Evolutionary conservation across 768 basidiomycete species (phyloP).

Genomic region (Sarcodon aspratus): DNA sequence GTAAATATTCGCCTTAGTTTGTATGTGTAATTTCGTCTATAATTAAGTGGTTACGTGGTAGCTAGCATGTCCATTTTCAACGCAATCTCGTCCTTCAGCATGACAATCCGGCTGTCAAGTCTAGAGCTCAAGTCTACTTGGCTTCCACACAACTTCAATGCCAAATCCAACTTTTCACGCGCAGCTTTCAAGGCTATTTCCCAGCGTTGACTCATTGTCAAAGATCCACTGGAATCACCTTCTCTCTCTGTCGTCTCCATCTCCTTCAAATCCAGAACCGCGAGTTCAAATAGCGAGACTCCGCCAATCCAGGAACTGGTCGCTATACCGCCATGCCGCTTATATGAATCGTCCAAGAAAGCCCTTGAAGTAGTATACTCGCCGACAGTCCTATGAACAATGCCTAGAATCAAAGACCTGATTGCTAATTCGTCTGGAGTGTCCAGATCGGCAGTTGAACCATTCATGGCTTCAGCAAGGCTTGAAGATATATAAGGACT

Average conservation of each 20-base stretch:
- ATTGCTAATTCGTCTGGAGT: conserved; percentile 62
- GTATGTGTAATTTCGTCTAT: no score
- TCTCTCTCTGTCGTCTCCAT: conserved; percentile 20
- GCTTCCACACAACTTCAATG: conserved; percentile 35
- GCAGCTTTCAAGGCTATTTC: conserved; percentile 33
- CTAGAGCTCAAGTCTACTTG: conserved; percentile 53
- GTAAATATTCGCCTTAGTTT: no score
- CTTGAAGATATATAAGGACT: conserved; percentile 15
- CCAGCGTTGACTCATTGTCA: conserved; percentile 27
- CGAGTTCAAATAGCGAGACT: conserved; percentile 57
- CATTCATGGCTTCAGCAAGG: not conserved
- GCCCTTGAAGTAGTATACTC: conserved; percentile 30
- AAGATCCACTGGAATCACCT: conserved; percentile 2
- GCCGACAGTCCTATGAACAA: conserved; percentile 47
- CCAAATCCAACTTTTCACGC: conserved; percentile 37
- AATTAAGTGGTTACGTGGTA: conserved; percentile 1
- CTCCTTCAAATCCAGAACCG: conserved; percentile 59
- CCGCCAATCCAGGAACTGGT: conserved; percentile 59
- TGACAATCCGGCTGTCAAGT: conserved; percentile 56
- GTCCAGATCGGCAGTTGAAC: conserved; percentile 33
- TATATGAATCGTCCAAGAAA: conserved; percentile 41
- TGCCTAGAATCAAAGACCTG: conserved; percentile 58
- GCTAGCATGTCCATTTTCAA: conserved; percentile 42
- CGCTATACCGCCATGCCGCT: conserved; percentile 26
- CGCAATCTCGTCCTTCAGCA: conserved; percentile 62